Evolutionary conservation across 805 yeast species (phyloP).

Genomic region (Candida tibetensis): DNA sequence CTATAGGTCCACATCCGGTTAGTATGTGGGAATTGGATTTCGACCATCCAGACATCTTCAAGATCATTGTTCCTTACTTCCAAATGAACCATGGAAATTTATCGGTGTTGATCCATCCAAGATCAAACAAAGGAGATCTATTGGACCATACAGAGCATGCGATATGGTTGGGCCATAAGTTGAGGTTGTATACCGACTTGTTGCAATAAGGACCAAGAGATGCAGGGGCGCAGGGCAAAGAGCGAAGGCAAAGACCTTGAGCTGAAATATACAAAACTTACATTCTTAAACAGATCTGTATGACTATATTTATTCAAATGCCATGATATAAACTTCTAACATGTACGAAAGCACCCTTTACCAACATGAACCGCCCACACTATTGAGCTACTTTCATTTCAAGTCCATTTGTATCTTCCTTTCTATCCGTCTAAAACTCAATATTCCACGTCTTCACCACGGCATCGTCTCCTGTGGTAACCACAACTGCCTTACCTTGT

Average conservation of each 20-base stretch:
- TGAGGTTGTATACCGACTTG: constrained; percentile 19
- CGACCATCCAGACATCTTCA: constrained; percentile 43
- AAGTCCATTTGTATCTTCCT: neutral
- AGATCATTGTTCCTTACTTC: constrained; percentile 46
- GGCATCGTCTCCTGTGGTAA: constrained; percentile 80
- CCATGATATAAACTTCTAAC: neutral
- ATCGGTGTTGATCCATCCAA: constrained; percentile 56
- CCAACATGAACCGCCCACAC: neutral
- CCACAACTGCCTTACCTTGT: constrained; percentile 37
- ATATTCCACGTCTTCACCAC: constrained; percentile 72
- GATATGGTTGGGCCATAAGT: constrained; percentile 54
- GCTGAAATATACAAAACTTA: too few species aligned
- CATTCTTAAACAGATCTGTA: neutral
- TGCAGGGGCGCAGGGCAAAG: too few species aligned
- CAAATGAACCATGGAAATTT: constrained; percentile 52
- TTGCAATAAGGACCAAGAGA: neutral
- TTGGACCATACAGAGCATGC: constrained; percentile 55
- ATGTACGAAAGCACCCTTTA: neutral
- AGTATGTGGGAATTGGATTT: constrained; percentile 60
- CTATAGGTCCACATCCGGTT: constrained; percentile 59
- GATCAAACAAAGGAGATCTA: constrained; percentile 38
- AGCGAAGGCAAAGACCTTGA: too few species aligned
- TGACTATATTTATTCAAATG: neutral
- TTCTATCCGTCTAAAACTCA: constrained; percentile 13
- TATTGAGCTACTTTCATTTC: neutral